These are phyloP conservation scores for Prunus dulcis DNA, from an alignment of 306 rosid species.

Conservation along the genomic window DNA sequence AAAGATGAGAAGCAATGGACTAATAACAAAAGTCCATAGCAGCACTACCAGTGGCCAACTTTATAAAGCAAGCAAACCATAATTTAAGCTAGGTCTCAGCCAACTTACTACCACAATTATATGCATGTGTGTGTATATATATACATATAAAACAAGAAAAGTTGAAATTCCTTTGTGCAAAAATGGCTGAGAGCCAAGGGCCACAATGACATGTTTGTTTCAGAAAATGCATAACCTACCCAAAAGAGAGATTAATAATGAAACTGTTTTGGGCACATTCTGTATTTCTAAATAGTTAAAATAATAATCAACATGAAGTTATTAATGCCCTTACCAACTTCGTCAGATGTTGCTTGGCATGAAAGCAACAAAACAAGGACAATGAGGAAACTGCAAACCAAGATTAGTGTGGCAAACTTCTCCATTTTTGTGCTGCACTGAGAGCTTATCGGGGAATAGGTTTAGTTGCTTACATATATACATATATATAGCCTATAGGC, in stretches of 20 bases:
- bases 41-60: too few relatives aligned
- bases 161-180: too few relatives aligned
- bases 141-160: too few relatives aligned
- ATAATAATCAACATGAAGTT: background rate
- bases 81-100: too few relatives aligned
- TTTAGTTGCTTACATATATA: background rate
- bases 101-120: too few relatives aligned
- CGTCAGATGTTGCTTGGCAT: slow-evolving; percentile 23
- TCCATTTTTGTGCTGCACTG: slow-evolving; percentile 21
- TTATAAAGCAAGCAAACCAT: too few relatives aligned
- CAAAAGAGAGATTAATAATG: background rate
- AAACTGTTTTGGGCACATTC: background rate
- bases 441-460: background rate
- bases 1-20: background rate
- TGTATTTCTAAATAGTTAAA: background rate
- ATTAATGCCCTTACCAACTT: background rate
- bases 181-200: too few relatives aligned
- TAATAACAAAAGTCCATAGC: background rate
- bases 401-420: slow-evolving; percentile 16
- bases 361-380: slow-evolving; percentile 29
- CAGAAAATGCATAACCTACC: too few relatives aligned
- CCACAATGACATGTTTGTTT: too few relatives aligned
- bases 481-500: background rate
- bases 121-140: too few relatives aligned
- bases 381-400: slow-evolving; percentile 30